Conservation (phyloP, 768 basidiomycete species). For the Galerina sulciceps region DNA sequence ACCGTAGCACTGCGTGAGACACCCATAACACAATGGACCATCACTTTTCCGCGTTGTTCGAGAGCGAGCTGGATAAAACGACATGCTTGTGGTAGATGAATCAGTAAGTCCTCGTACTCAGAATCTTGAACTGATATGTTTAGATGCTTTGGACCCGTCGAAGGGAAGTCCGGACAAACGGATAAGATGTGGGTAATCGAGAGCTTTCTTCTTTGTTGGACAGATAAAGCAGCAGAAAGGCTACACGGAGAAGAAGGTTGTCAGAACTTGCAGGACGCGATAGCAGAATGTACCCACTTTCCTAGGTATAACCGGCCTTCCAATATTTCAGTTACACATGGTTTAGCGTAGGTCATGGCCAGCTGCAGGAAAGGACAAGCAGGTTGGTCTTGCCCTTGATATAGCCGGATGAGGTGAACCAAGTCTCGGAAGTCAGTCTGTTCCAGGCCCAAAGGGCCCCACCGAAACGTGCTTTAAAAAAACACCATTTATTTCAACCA, state of each 20-base stretch:
- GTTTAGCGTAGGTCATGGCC: slow-evolving; percentile 8
- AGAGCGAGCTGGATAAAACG: slow-evolving; percentile 67
- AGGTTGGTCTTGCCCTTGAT: too few species aligned
- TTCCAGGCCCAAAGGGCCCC: too few species aligned
- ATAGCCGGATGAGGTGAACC: too few species aligned
- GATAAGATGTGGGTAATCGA: slow-evolving; percentile 61
- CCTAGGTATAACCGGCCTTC: slow-evolving; percentile 44
- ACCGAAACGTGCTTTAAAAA: too few species aligned
- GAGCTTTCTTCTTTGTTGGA: slow-evolving; percentile 29
- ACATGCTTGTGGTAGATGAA: slow-evolving; percentile 64
- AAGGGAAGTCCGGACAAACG: slow-evolving; percentile 58
- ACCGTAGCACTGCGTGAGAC: slow-evolving; percentile 70
- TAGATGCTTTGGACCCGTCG: slow-evolving; percentile 41
- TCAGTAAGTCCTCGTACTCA: slow-evolving; percentile 59
- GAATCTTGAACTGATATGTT: slow-evolving; percentile 46
- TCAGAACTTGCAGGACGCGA: not conserved
- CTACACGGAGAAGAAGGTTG: slow-evolving; percentile 23
- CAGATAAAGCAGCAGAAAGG: slow-evolving; percentile 38
- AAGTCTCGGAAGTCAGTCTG: too few species aligned
- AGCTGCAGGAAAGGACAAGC: not conserved
- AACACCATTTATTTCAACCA: too few species aligned
- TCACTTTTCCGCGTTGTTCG: slow-evolving; percentile 52
- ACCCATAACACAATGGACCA: slow-evolving; percentile 79
- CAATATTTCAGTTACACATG: slow-evolving; percentile 39
- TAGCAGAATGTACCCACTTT: slow-evolving; percentile 36